Percentiles rank a stretch among this genome's conserved stretches.
Evolutionary conservation across 495 filamentous ascomycete genomes (phyloP).

Genomic region (Penicillium argentinense): DNA sequence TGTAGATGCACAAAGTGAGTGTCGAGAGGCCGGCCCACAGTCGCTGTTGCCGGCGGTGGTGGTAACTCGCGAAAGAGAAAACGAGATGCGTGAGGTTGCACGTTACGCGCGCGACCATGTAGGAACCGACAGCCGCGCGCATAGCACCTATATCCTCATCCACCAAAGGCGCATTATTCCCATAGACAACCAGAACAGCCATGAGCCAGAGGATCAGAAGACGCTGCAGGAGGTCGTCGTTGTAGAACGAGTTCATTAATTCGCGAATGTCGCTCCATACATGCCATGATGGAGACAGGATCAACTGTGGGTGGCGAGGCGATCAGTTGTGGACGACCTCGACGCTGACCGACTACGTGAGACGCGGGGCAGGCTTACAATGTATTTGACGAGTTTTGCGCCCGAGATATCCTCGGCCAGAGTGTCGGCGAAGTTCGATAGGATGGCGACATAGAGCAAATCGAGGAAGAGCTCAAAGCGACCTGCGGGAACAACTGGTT

Average conservation of each 20-base stretch:
- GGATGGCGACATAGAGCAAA: constrained; percentile 45
- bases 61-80: constrained; percentile 40
- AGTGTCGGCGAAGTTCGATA: constrained; percentile 45
- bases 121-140: constrained; percentile 40
- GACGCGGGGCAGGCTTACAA: no score
- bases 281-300: constrained; percentile 46
- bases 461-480: constrained; percentile 53
- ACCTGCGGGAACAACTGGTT: constrained; percentile 15
- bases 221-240: constrained; percentile 48
- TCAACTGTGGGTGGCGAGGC: constrained; percentile 21
- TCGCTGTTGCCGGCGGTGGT: constrained; percentile 38
- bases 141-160: constrained; percentile 41
- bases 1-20: constrained; percentile 34
- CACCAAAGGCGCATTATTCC: constrained; percentile 47
- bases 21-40: constrained; percentile 31
- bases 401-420: constrained; percentile 46
- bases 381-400: constrained; percentile 43
- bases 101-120: constrained; percentile 34
- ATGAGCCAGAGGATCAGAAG: constrained; percentile 49
- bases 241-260: constrained; percentile 51
- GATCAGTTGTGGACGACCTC: constrained; percentile 3
- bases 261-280: constrained; percentile 49
- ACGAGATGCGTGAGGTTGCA: constrained; percentile 28
- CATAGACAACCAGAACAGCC: constrained; percentile 44
- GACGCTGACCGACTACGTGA: no score